phyloP scores from a whole-genome alignment of 225 moss, liverwort and hornwort genomes.

The Lunularia cruciata region DNA sequence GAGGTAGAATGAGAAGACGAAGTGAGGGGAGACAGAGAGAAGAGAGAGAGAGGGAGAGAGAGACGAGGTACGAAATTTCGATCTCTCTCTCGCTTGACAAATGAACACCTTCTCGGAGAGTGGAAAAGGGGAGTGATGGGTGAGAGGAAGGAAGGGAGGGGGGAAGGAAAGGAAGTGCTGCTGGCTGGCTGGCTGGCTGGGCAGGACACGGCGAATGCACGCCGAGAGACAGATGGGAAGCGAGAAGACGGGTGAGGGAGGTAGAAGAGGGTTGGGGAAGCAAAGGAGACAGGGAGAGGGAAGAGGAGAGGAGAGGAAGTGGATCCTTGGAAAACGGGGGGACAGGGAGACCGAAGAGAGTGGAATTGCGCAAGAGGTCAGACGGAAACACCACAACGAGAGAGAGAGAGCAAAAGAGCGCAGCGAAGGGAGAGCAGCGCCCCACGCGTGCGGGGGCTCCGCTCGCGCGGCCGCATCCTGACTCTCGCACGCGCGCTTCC shows the following conservation, averaged over 20 bases:
- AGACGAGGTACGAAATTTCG: too few species aligned
- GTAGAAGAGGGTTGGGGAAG: background rate
- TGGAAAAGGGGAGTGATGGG: background rate
- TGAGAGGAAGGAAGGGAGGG: background rate
- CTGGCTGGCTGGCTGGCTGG: too few species aligned
- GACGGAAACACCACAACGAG: background rate
- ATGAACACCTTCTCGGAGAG: too few species aligned
- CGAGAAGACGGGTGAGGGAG: background rate
- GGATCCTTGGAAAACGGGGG: conserved; percentile 10
- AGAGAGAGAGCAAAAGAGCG: conserved; percentile 1
- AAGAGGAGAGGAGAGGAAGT: background rate
- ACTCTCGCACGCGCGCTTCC: conserved; percentile 18
- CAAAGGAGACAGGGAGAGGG: background rate
- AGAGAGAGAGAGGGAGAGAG: background rate
- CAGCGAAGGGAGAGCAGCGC: conserved; percentile 22
- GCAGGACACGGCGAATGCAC: background rate
- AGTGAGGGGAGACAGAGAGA: background rate
- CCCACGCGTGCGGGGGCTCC: conserved; percentile 22
- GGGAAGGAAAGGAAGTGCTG: too few species aligned
- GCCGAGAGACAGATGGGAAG: background rate
- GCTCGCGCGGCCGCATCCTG: conserved; percentile 15
- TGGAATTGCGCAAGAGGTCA: background rate
- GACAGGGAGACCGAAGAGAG: background rate
- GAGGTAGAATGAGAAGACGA: too few species aligned
- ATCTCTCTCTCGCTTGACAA: too few species aligned